Evolutionary conservation across 1,284 basidiomycete genomes (phyloP).

Genomic region (Cystobasidium pallidum): DNA sequence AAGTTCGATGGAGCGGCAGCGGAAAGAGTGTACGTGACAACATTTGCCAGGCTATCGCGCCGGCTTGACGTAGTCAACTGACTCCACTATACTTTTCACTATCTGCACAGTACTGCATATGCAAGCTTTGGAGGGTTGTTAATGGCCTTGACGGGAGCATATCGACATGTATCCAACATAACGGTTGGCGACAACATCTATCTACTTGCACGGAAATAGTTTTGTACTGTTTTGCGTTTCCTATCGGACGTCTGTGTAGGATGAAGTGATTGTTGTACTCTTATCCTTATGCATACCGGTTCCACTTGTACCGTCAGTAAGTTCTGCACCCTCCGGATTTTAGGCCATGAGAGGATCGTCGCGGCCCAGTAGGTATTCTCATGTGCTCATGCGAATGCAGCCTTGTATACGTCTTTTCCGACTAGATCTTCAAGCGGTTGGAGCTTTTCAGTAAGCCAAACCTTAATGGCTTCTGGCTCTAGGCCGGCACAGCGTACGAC

Average conservation of each 20-base stretch:
- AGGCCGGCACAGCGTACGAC: conserved; percentile 73
- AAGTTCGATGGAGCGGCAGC: conserved; percentile 87
- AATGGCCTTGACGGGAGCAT: conserved; percentile 90
- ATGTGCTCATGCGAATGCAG: conserved; percentile 31
- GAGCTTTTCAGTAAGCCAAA: conserved; percentile 68
- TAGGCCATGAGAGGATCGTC: not conserved
- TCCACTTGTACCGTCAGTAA: too few relatives aligned
- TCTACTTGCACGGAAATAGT: conserved; percentile 69
- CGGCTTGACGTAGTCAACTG: not conserved
- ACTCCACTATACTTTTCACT: not conserved
- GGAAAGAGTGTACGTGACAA: conserved; percentile 72
- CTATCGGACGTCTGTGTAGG: not conserved
- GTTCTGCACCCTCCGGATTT: too few relatives aligned
- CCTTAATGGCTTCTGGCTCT: conserved; percentile 70
- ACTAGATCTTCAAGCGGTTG: conserved; percentile 58
- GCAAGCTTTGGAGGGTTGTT: conserved; percentile 95
- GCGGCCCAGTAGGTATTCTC: not conserved
- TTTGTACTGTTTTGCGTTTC: not conserved
- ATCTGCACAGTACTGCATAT: conserved; percentile 86
- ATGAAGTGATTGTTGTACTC: conserved; percentile 13
- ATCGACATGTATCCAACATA: conserved; percentile 87
- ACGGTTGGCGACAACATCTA: conserved; percentile 93
- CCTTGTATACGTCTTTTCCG: conserved; percentile 40
- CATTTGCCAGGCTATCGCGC: not conserved
- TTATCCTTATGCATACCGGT: too few relatives aligned